These are phyloP conservation scores for Phytophthora litchii DNA, from an alignment of 352 stramenopile species.

Conservation along the genomic window DNA sequence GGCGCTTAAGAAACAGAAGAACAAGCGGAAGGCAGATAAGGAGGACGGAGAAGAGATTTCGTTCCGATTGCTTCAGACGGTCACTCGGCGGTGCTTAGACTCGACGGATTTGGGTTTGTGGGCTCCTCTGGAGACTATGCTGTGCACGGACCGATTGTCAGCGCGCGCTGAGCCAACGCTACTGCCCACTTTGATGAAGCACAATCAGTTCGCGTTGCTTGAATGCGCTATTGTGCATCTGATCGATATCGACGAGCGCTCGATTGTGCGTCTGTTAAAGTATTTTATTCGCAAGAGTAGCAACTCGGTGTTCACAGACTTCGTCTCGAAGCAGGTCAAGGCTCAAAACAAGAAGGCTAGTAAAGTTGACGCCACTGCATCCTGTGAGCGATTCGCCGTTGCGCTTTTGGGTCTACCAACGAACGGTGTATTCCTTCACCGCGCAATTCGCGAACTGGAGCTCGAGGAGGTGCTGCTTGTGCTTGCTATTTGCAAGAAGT, in stretches of 20 bases:
- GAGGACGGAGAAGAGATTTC: constrained; percentile 38
- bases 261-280: constrained; percentile 70
- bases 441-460: constrained; percentile 71
- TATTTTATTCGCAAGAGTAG: constrained; percentile 77
- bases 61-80: constrained; percentile 64
- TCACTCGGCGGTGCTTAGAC: constrained; percentile 63
- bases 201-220: constrained; percentile 71
- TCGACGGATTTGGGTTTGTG: constrained; percentile 62
- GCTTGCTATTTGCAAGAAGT: constrained; percentile 75
- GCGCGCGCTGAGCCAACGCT: constrained; percentile 65
- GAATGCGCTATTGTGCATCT: constrained; percentile 68
- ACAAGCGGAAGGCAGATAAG: constrained; percentile 25
- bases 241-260: constrained; percentile 79
- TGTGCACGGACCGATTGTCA: constrained; percentile 67
- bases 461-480: constrained; percentile 73
- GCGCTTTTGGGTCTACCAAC: constrained; percentile 63
- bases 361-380: constrained; percentile 22
- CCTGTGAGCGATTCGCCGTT: constrained; percentile 60
- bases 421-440: constrained; percentile 81
- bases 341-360: constrained; percentile 13
- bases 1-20: constrained; percentile 41
- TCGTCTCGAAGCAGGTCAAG: constrained; percentile 35
- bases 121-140: constrained; percentile 52
- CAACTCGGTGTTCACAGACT: constrained; percentile 41
- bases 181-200: constrained; percentile 65